Percentiles rank a stretch among this genome's conserved stretches.
These are phyloP conservation scores for Aspergillus transmontanensis DNA, from an alignment of 2,329 filamentous ascomycete genomes.

Conservation along the genomic window DNA sequence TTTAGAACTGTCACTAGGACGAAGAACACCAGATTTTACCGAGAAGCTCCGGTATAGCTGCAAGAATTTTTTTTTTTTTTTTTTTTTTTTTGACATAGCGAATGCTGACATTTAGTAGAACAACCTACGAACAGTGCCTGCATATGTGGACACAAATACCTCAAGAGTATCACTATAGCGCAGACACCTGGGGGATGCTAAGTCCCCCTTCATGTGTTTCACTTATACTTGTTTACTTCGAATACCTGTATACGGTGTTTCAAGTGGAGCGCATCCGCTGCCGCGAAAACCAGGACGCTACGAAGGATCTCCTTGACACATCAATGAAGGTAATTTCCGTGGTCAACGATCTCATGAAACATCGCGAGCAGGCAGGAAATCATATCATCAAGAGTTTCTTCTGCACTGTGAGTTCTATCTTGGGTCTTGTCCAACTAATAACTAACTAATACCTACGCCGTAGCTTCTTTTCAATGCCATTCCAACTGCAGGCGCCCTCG, in stretches of 20 bases:
- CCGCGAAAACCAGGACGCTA: constrained; percentile 19
- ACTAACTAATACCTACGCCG: background rate
- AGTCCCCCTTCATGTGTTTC: constrained; percentile 7
- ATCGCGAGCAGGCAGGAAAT: constrained; percentile 11
- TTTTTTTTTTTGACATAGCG: background rate
- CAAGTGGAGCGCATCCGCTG: constrained; percentile 27
- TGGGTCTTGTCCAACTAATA: background rate
- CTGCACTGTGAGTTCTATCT: constrained; percentile 20
- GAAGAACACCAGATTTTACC: background rate
- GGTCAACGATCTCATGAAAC: constrained; percentile 23
- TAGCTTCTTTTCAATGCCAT: constrained; percentile 24
- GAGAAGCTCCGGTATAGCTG: background rate
- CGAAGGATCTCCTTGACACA: constrained; percentile 22
- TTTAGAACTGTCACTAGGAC: constrained; percentile 24
- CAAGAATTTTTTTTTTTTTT: no score
- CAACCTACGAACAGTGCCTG: constrained; percentile 17
- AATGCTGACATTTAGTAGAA: background rate
- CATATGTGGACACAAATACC: constrained; percentile 22
- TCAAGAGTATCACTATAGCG: constrained; percentile 21
- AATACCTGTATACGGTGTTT: constrained; percentile 24
- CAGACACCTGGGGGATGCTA: constrained; percentile 16
- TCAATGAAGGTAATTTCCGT: constrained; percentile 24
- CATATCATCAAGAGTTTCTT: constrained; percentile 13
- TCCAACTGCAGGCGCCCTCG: constrained; percentile 23
- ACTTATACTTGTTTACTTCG: constrained; percentile 21